These are phyloP conservation scores for Gnomoniopsis sp. DNA, from an alignment of 2,329 filamentous ascomycete species.

Conservation along the genomic window DNA sequence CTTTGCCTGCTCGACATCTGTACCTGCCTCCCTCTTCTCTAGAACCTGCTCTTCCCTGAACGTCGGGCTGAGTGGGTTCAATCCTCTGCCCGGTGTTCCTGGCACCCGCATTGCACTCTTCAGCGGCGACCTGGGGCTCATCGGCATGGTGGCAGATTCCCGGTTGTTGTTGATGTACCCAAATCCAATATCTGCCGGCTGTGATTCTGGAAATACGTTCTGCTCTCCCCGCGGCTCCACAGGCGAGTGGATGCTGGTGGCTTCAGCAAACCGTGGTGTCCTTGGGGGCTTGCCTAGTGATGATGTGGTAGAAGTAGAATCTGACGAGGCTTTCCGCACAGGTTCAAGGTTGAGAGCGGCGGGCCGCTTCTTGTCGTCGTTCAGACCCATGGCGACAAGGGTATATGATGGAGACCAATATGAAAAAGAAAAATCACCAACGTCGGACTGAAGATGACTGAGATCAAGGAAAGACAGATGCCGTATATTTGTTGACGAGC, in stretches of 20 bases:
- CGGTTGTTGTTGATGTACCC: slow-evolving; percentile 73
- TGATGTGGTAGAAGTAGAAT: slow-evolving; percentile 49
- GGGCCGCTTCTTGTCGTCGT: slow-evolving; percentile 55
- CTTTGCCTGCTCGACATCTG: slow-evolving; percentile 82
- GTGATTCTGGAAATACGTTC: slow-evolving; percentile 57
- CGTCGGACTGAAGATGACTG: slow-evolving; percentile 3
- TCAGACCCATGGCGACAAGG: slow-evolving; percentile 29
- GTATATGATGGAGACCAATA: slow-evolving; percentile 23
- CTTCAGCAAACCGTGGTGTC: slow-evolving; percentile 77
- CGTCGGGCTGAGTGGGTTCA: slow-evolving; percentile 86
- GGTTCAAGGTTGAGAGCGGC: slow-evolving; percentile 52
- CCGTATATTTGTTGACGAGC: slow-evolving; percentile 25
- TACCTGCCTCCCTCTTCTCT: slow-evolving; percentile 77
- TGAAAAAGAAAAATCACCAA: slow-evolving; percentile 17
- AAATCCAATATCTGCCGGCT: slow-evolving; percentile 86
- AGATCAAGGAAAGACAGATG: slow-evolving; percentile 20
- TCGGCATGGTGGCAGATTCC: slow-evolving; percentile 58
- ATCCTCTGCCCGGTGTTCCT: slow-evolving; percentile 70
- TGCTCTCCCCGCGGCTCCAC: slow-evolving; percentile 54
- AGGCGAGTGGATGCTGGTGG: slow-evolving; percentile 74
- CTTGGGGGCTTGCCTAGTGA: slow-evolving; percentile 63
- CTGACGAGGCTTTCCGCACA: slow-evolving; percentile 44
- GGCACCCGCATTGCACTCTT: slow-evolving; percentile 90
- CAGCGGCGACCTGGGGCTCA: slow-evolving; percentile 72
- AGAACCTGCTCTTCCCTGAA: slow-evolving; percentile 84